phyloP scores from a whole-genome alignment of 2,329 filamentous ascomycete species.

The Colletotrichum sp. region DNA sequence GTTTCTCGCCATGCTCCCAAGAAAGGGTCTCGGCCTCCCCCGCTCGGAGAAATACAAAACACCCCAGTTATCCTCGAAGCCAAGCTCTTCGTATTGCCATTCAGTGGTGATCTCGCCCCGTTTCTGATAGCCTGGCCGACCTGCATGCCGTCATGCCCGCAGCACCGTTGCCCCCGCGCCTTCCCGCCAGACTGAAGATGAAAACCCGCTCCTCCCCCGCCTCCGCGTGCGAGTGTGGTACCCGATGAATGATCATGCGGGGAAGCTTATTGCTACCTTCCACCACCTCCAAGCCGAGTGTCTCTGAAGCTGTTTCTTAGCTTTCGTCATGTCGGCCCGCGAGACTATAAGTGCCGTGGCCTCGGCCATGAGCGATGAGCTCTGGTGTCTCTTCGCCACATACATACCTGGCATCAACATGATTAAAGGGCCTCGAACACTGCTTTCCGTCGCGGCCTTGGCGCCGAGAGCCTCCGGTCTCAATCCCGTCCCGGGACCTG shows the following conservation, averaged over 20 bases:
- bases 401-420: neutral
- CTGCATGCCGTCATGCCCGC: conserved; percentile 12
- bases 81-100: neutral
- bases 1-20: neutral
- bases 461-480: neutral
- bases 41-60: neutral
- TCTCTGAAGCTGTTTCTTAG: neutral
- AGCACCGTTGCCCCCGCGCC: neutral
- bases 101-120: conserved; percentile 3
- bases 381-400: neutral
- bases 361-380: neutral
- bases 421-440: neutral
- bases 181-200: neutral
- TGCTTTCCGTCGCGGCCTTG: neutral
- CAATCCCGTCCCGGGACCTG: conserved; percentile 3
- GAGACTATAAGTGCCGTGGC: neutral
- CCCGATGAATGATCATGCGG: neutral
- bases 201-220: neutral
- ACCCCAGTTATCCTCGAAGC: neutral
- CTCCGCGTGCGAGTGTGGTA: neutral
- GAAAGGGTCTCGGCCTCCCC: neutral
- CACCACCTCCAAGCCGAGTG: neutral
- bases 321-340: neutral
- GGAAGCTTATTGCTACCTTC: conserved; percentile 1
- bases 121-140: neutral